Evolutionary conservation across 495 filamentous ascomycete species (phyloP), one percentile per base, ranked within the genome.

Genomic region (Letharia lupina): DNA sequence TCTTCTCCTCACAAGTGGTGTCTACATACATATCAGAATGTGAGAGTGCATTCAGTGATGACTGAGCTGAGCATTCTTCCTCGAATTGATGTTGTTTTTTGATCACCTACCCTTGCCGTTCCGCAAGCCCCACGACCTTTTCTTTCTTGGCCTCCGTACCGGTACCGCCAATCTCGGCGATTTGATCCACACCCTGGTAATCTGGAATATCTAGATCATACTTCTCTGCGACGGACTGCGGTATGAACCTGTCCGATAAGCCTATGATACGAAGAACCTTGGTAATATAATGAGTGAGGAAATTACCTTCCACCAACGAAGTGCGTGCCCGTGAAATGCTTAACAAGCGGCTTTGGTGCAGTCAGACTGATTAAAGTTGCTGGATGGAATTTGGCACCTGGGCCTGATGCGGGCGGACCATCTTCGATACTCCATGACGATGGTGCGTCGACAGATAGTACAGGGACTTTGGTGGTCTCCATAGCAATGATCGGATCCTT

Each of bases 281-380:
- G 52, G 41, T 66, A 39, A 4, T 20, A 4, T 16, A 70, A 63
- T 67, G 67, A 73, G 75, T 67, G 39, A 45, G 66, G 8, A 13
- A 68, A 73, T 70, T 75, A 86, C 84, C 87, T 75, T 28, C 91
- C 92, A 0, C 94, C 94, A 54, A 98, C 72, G 73, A 96, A 96
- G 81, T 97, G 95, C 65, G 89, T 75, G 0, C 94, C 94, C 70
- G 77, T 81, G 73, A 94, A 98, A 71, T 82, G 85, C 76, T 87
- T 89, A 35, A 91, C 89, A 61, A 96, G 79, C n/a, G 92, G 93
- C 77, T 98, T 98, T 44, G 94, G 92, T 52, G 94, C 95, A 60
- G 95, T 96, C 74, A 98, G 78, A 71, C 90, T 96, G 68, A 98
- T 85, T 67, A 98, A 75, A 58, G 86, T 84, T 54, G 79, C 76